These are phyloP conservation scores for Arxiozyma telluris DNA, from an alignment of 1,139 yeast species.

Conservation along the genomic window DNA sequence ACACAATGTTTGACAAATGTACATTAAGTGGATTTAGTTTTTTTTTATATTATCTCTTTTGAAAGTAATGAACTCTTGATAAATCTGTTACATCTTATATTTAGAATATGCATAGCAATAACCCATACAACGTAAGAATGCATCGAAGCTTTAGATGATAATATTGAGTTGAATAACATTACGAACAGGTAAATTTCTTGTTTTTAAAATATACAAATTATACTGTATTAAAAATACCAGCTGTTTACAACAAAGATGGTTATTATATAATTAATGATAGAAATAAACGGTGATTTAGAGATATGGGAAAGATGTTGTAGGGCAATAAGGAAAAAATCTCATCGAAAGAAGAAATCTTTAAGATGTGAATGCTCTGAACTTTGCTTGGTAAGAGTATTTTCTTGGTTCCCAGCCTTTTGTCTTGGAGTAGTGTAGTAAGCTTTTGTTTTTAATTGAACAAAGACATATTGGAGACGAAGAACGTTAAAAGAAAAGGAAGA, in stretches of 20 bases:
- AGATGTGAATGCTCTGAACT: neutral
- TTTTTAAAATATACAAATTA: neutral
- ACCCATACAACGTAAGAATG: neutral
- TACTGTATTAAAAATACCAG: slow-evolving; percentile 42
- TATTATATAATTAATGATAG: neutral
- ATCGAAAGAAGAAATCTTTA: neutral
- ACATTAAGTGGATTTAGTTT: no score
- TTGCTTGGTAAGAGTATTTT: neutral
- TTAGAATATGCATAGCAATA: neutral
- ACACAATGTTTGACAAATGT: neutral
- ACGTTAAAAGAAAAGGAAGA: neutral
- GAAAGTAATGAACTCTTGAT: no score
- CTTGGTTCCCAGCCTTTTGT: neutral
- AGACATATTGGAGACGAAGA: neutral
- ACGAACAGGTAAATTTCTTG: neutral
- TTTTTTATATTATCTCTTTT: neutral
- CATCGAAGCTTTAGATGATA: neutral
- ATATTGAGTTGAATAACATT: neutral
- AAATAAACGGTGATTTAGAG: no score
- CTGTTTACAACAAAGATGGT: neutral
- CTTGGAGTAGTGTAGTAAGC: neutral
- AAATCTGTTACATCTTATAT: no score
- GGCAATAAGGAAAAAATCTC: neutral
- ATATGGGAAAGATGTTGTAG: neutral
- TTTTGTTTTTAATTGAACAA: neutral